These are phyloP conservation scores for Phytophthora syringae DNA, from an alignment of 352 stramenopile species.

Conservation along the genomic window DNA sequence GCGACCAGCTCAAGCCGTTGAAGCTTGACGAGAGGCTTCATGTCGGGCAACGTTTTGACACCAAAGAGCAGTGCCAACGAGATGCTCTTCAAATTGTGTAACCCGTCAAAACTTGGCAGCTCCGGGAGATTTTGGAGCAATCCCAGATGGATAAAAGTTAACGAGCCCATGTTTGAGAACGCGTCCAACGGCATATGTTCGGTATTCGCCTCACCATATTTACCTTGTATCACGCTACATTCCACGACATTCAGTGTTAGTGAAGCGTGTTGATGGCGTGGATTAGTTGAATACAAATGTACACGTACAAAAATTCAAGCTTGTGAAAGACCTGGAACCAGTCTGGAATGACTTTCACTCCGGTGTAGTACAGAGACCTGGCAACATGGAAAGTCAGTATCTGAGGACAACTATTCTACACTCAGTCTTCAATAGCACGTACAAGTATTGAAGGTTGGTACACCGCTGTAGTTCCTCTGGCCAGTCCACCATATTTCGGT, in stretches of 20 bases:
- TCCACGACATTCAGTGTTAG: too few relatives aligned
- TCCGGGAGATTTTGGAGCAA: slow-evolving; percentile 11
- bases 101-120: slow-evolving; percentile 25
- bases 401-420: too few relatives aligned
- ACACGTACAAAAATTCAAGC: slow-evolving; percentile 39
- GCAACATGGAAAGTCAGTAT: background rate
- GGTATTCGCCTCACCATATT: slow-evolving; percentile 6
- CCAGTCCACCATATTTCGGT: slow-evolving; percentile 18
- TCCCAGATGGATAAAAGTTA: slow-evolving; percentile 38
- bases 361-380: slow-evolving; percentile 31
- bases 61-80: slow-evolving; percentile 15
- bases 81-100: slow-evolving; percentile 31
- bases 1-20: slow-evolving; percentile 9
- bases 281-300: background rate
- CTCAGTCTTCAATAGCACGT: background rate
- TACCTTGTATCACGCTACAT: slow-evolving; percentile 12
- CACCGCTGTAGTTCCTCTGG: slow-evolving; percentile 32
- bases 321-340: slow-evolving; percentile 25
- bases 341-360: slow-evolving; percentile 19
- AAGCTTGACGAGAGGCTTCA: slow-evolving; percentile 28
- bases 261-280: too few relatives aligned
- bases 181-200: slow-evolving; percentile 5
- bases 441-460: slow-evolving; percentile 25
- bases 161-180: slow-evolving; percentile 22
- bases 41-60: background rate